Base-by-base conservation (phyloP, 495 filamentous ascomycete species). In the Penicillium pancosmium region DNA sequence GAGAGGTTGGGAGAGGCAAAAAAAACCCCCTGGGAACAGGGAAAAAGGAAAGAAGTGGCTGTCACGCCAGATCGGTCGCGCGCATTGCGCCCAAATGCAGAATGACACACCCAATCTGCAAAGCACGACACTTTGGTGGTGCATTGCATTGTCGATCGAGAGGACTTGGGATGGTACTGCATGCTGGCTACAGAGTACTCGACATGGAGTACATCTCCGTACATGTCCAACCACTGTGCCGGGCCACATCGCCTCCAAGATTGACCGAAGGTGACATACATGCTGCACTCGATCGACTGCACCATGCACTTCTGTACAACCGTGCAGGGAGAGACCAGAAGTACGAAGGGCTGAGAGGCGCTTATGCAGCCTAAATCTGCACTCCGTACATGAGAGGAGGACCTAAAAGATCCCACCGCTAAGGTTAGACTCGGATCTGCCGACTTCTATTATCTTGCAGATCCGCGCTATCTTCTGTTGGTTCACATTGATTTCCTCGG, bases 81-180 rank as follows among this genome's bases (percentile, higher is more conserved):
- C 46, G 18, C 46, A 27, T 48, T 48, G 21, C 46, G 54, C 40
- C 44, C 33, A 35, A 40, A 47, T 50, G 55, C 46, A 57, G 34
- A 13, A 50, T 50, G 47, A 50, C 55, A 51, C 19, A 50, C 47
- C 10, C 16, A 19, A 23, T 2, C 11, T 47, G 48, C 11, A 47
- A 51, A 60, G 52, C 52, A 55, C 44, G 44, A 61, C 58, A 61
- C 52, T 40, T 31, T 57, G 19, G 35, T 33, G 51, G 13, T 56
- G 43, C 44, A 56, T 48, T 48, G 46, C 46, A 48, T 21, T 13
- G 46, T 48, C 46, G 21, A 48, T 48, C 19, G 27, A 9, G 27
- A 13, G 11, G 10, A 23, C 19, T 27, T 48, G 19, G 10, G 19
- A 23, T 48, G 2, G 19, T 21, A 21, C 11, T 38, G 36, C 15